These are phyloP conservation scores for Candida sp. DNA, from an alignment of 1,139 yeast genomes.

Conservation along the genomic window DNA sequence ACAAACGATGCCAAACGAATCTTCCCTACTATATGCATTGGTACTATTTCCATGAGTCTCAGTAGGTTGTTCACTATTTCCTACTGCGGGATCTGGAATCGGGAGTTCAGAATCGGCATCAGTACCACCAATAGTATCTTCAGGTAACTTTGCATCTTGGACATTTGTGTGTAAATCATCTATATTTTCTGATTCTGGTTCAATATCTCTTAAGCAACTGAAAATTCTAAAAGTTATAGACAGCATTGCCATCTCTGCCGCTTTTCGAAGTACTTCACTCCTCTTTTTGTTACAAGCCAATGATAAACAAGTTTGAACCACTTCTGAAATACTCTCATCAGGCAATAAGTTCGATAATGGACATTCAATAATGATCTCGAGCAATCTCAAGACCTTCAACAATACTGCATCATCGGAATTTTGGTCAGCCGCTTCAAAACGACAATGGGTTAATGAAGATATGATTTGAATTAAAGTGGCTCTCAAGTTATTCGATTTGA, in stretches of 20 bases:
- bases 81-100: constrained; percentile 5
- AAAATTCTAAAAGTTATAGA: constrained; percentile 71
- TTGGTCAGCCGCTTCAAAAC: constrained; percentile 95
- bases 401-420: constrained; percentile 90
- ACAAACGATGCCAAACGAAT: constrained; percentile 65
- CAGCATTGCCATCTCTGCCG: constrained; percentile 85
- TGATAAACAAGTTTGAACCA: constrained; percentile 86
- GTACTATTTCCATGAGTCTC: background rate
- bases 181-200: constrained; percentile 38
- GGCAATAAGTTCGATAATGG: constrained; percentile 61
- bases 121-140: constrained; percentile 40
- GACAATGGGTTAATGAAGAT: constrained; percentile 85
- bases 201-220: constrained; percentile 52
- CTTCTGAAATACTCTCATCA: constrained; percentile 84
- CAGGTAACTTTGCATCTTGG: constrained; percentile 33
- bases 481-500: constrained; percentile 42
- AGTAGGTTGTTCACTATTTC: background rate
- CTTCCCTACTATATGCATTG: constrained; percentile 14
- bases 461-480: constrained; percentile 57
- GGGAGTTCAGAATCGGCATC: constrained; percentile 12
- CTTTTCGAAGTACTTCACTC: constrained; percentile 82
- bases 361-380: constrained; percentile 69
- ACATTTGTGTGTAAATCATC: constrained; percentile 34
- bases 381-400: constrained; percentile 71
- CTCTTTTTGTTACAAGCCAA: constrained; percentile 92